phyloP scores from a whole-genome alignment of 768 basidiomycete genomes.

The Mycena amicta region DNA sequence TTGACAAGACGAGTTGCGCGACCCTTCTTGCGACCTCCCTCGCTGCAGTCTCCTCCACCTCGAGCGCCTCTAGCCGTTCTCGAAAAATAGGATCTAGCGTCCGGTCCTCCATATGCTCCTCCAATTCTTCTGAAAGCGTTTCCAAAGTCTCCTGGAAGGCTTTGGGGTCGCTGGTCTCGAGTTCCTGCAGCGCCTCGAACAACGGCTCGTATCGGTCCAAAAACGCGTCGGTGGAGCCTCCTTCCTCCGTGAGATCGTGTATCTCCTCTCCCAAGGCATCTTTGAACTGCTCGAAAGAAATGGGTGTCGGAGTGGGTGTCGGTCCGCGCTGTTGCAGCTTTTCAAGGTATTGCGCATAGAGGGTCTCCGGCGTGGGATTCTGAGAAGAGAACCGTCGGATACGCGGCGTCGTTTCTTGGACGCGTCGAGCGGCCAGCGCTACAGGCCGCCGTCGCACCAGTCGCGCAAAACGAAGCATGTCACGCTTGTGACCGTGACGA shows the following conservation, averaged over 20 bases:
- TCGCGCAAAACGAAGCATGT: constrained; percentile 18
- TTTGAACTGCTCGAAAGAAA: constrained; percentile 17
- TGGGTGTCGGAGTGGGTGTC: neutral
- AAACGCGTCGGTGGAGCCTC: neutral
- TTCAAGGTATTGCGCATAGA: constrained; percentile 10
- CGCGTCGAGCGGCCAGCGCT: constrained; percentile 9
- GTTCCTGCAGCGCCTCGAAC: constrained; percentile 6
- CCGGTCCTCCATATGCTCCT: neutral
- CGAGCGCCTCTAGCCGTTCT: neutral
- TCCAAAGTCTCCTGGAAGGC: constrained; percentile 2
- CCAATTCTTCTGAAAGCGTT: neutral
- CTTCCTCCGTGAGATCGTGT: neutral
- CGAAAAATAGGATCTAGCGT: constrained; percentile 5
- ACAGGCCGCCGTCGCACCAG: constrained; percentile 11
- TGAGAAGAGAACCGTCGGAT: constrained; percentile 10
- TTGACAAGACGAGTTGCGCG: constrained; percentile 16
- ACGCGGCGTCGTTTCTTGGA: neutral
- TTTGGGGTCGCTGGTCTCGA: constrained; percentile 2
- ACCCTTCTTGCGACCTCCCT: constrained; percentile 10
- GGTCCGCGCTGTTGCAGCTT: neutral
- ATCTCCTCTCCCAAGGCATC: neutral
- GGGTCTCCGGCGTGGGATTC: constrained; percentile 7
- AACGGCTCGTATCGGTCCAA: constrained; percentile 9
- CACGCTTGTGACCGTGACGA: constrained; percentile 4
- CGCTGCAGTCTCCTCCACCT: constrained; percentile 2